Base-by-base conservation (phyloP, 495 filamentous ascomycete genomes). In the Aspergillus steynii region DNA sequence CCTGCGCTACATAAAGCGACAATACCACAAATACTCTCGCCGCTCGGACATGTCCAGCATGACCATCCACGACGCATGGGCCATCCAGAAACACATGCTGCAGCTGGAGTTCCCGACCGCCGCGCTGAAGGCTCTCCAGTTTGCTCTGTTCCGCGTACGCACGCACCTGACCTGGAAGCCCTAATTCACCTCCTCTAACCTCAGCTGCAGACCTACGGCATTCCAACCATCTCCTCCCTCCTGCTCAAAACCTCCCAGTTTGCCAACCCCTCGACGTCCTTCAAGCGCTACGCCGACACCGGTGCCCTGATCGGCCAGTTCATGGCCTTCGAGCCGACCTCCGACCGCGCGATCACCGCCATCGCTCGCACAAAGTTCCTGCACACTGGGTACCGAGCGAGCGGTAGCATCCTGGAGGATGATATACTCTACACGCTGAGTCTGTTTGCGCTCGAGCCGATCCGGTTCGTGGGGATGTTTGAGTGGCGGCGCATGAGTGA, bases 291-390 rank as follows among this genome's bases (percentile, higher is more conserved):
- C 50, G 83, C 84, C 27, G 88, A 90, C 66, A 90, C 88, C 0
- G 77, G 66, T 1, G 70, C 83, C 10, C 65, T 90, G 1, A 83
- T 90, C 37, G 77, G 74, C 29, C 85, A 90, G 62, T 79, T 86
- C 60, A 71, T 77, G 53, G 67, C 71, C 5, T 70, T 77, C 26
- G 56, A 78, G 3, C 86, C 86, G 1, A 69, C 71, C 10, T 80
- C 79, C 9, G 76, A 82, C 14, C 75, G 85, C 2, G 70, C 82
- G 7, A 72, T 80, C 29, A 78, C 76, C 12, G 83, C 82, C 37
- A 80, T 90, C 42, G 82, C 83, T 0, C 82, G 87, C 47, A 88
- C 88, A 70, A 90, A 90, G 60, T 89, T 81, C 66, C 77, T 90
- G 3, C 88, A 90, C 57, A 73, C 74, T 29, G 72, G 72, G 14